Base-by-base conservation (phyloP, 371 early-diverging fungal species). In the Mortierella sp. region DNA sequence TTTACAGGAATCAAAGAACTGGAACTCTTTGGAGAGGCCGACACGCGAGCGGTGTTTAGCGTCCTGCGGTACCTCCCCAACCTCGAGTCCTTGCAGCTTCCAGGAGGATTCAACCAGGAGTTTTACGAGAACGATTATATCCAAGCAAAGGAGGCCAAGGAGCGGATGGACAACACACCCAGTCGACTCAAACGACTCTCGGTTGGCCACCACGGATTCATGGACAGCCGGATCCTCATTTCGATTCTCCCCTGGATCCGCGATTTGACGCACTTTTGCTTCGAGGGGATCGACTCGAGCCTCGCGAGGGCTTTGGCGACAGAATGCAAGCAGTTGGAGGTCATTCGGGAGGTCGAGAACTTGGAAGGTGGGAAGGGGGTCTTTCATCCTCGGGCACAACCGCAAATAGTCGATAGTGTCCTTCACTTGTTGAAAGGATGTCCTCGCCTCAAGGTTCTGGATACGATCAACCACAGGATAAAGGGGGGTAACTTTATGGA, bases 301-400 rank as follows among this genome's bases (percentile, higher is more conserved):
- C 34, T 24, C 9, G 29, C 53, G 14, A 14, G 37, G 24, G 63
- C 39, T 13, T 45, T 71, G 14, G 44, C 24, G 6, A 34, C 43
- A 8, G 22, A 45, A 19, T 71, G 71, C 47, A 39, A 24, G 29
- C 31, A 71, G 4, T 7, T 71, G 50, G 71, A 71, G 64, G 22
- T 64, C 14, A 26, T 71, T 39, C 34, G 58, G 10, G 44, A 71
- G 4, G 16, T 71, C 40, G 71, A 71, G 16, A 11, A 48, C 9
- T n/a, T 71, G 37, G 39, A 61, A 29, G 10, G n/a, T n/a, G n/a
- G n/a, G n/a, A n/a, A n/a, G n/a, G n/a, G n/a, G n/a, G 24, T 10
- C 19, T 9, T 7, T 48, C 26, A 64, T 19, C 37, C 64, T 3
- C 40, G 40, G 31, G 22, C 39, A 13, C 0, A 40, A 39, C 64